Evolutionary conservation across 768 basidiomycete species (phyloP), one percentile per base, ranked within the genome.

Genomic region (Goffeauzyma gilvescens): DNA sequence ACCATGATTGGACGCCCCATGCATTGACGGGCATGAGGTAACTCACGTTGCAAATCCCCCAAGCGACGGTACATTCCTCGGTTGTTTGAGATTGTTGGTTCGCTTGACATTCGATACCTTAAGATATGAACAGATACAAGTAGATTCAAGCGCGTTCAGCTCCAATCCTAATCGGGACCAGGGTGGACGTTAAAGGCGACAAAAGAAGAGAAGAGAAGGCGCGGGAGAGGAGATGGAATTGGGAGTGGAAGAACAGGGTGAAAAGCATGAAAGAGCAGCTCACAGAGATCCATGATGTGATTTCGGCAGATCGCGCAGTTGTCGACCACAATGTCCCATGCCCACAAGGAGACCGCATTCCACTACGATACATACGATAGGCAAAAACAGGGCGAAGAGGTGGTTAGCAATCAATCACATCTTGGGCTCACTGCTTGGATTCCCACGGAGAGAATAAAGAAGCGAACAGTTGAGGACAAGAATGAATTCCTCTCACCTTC

Each of bases 1-100:
- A 24, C 12, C 32, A 44, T 22, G 27, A 35, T 24, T 27, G 44
- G 32, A 37, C 26, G 22, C 21, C 9, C 24, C 26, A 64, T 75
- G 28, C 58, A 10, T 24, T n/a, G n/a, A n/a, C n/a, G n/a, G n/a
- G n/a, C n/a, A n/a, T n/a, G n/a, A n/a, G n/a, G n/a, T n/a, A n/a
- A n/a, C n/a, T 90, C 90, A n/a, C n/a, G 63, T 98, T 98, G 65
- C 93, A 98, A 37, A 90, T 87, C 37, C 93, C 93, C 93, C 93
- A 98, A 2, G 90, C 90, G 2, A 89, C 89, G 44, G 90, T 95
- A 58, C 59, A 61, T 15, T 52, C 57, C 50, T 20, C 17, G 20
- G 40, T 32, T 6, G 40, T 41, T 23, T 31, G 30, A 21, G 87
- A 93, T 4, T 89, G 83, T 62, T 96, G 93, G 64, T 98, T 96